Evolutionary conservation across 306 rosid genomes (phyloP).

Genomic region (Vicia sativa): DNA sequence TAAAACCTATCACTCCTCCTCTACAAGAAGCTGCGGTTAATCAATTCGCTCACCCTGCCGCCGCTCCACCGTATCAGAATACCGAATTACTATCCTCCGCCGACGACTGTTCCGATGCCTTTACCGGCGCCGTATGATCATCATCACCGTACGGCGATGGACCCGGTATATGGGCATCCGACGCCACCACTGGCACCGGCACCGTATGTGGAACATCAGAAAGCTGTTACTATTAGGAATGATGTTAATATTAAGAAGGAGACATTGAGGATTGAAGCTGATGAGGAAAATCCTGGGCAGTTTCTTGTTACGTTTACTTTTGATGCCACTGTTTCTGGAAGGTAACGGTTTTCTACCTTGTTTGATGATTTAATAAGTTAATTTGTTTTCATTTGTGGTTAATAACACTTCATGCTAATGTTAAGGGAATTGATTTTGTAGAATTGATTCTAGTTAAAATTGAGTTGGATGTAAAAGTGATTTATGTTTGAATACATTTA

Average conservation of each 20-base stretch:
- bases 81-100: conserved; percentile 65
- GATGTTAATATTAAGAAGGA: conserved; percentile 95
- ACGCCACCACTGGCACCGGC: conserved; percentile 23
- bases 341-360: conserved; percentile 47
- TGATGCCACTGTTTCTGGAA: conserved; percentile 89
- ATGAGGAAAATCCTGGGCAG: conserved; percentile 68
- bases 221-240: conserved; percentile 85
- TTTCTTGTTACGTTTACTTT: conserved; percentile 74
- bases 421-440: no score
- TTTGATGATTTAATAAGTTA: not conserved
- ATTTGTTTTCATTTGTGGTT: conserved; percentile 6
- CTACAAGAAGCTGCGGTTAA: conserved; percentile 68
- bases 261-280: conserved; percentile 70
- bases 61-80: conserved; percentile 68
- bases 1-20: conserved; percentile 30
- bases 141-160: conserved; percentile 64
- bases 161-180: conserved; percentile 69
- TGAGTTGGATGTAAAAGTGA: not conserved
- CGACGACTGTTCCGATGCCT: conserved; percentile 52
- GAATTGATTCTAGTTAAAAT: no score
- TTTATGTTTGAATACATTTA: no score
- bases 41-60: conserved; percentile 60
- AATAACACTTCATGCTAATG: conserved; percentile 17
- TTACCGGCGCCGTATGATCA: conserved; percentile 81
- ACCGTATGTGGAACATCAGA: conserved; percentile 87